Conservation (phyloP, 2,329 filamentous ascomycete species). For the Hawksworthiomyces lignivorus region DNA sequence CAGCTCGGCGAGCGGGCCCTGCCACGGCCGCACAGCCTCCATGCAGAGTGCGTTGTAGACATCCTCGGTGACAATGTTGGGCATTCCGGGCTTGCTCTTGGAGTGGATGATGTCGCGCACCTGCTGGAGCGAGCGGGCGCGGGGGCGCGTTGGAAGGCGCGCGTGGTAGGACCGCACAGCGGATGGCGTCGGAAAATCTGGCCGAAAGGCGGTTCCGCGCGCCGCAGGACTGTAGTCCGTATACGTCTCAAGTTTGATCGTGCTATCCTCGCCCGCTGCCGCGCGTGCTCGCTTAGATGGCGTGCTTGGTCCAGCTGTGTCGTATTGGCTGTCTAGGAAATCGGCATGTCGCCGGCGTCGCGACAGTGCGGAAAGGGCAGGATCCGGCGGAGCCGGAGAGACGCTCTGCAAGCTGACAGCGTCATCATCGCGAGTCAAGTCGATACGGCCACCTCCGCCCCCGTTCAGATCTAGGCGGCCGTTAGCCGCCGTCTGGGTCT, state of each 20-base stretch:
- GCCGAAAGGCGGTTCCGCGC: background rate
- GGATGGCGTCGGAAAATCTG: background rate
- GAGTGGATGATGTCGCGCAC: constrained; percentile 48
- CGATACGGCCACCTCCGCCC: constrained; percentile 23
- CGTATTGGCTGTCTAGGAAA: constrained; percentile 12
- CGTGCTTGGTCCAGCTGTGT: background rate
- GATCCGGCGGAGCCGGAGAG: background rate
- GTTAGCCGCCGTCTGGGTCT: no score
- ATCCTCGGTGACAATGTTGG: constrained; percentile 49
- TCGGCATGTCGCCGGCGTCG: constrained; percentile 10
- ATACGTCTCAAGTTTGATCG: constrained; percentile 19
- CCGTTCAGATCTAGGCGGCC: constrained; percentile 24
- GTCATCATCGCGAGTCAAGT: constrained; percentile 31
- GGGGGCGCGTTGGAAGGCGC: background rate
- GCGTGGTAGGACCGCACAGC: background rate
- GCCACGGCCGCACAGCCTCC: constrained; percentile 53
- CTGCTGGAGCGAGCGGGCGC: constrained; percentile 32
- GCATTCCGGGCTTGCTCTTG: constrained; percentile 50
- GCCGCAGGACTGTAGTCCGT: constrained; percentile 4
- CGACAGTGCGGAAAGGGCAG: background rate
- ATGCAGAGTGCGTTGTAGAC: constrained; percentile 52
- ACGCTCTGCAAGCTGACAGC: constrained; percentile 19
- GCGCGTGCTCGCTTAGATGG: constrained; percentile 10
- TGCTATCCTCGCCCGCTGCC: background rate
- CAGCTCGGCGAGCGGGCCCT: constrained; percentile 41